These are phyloP conservation scores for Cordyceps cicadae DNA, from an alignment of 2,329 filamentous ascomycete species.

Conservation along the genomic window DNA sequence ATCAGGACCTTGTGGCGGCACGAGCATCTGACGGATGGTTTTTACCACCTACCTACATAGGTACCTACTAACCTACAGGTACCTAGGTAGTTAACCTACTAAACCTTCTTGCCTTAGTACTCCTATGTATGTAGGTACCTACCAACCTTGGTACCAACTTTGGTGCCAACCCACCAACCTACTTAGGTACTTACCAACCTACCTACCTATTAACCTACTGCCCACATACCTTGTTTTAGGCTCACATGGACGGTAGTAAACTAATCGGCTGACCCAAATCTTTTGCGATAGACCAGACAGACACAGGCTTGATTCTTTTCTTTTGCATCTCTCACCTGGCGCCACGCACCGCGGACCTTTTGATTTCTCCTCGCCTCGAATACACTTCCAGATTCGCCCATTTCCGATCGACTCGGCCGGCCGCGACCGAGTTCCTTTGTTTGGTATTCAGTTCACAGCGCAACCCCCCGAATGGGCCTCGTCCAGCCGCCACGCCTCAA, in stretches of 20 bases:
- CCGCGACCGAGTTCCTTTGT: neutral
- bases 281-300: conserved; percentile 2
- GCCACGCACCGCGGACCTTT: neutral
- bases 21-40: conserved; percentile 3
- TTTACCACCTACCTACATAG: no score
- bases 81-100: no score
- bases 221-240: no score
- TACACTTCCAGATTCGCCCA: neutral
- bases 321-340: neutral
- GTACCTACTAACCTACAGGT: no score
- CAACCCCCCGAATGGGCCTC: neutral
- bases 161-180: no score
- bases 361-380: neutral
- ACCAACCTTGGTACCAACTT: no score
- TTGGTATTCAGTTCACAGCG: neutral
- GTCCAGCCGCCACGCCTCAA: neutral
- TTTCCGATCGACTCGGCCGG: neutral
- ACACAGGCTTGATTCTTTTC: neutral
- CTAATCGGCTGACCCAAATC: conserved; percentile 7
- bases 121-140: no score
- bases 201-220: no score
- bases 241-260: no score
- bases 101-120: no score
- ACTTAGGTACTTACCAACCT: no score
- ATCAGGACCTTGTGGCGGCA: neutral